Evolutionary conservation across 345 rosid species (phyloP).

Genomic region (Salix purpurea): DNA sequence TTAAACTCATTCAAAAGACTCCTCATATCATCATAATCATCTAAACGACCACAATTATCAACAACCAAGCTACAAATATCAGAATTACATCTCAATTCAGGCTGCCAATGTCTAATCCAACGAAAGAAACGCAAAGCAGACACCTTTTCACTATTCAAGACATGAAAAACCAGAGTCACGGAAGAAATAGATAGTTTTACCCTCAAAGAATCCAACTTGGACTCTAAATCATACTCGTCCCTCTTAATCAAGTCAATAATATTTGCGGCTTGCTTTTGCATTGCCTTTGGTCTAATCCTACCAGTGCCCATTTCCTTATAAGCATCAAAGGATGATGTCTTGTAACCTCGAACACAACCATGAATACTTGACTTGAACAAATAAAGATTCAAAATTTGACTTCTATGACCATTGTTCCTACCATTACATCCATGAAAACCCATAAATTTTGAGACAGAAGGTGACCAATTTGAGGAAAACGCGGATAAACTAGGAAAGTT

Average conservation of each 20-base stretch:
- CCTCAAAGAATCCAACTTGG: constrained; percentile 30
- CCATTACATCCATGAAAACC: neutral
- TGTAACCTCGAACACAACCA: constrained; percentile 8
- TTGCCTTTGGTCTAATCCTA: neutral
- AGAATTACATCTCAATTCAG: constrained; percentile 21
- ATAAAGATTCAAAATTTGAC: constrained; percentile 1
- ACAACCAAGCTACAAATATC: constrained; percentile 42
- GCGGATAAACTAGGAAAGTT: neutral
- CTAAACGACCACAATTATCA: constrained; percentile 49
- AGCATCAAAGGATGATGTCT: neutral
- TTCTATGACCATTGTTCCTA: neutral
- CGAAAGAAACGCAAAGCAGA: constrained; percentile 39
- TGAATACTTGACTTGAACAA: neutral
- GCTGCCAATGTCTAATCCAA: constrained; percentile 32
- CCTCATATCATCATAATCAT: constrained; percentile 32
- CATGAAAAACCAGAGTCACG: constrained; percentile 14
- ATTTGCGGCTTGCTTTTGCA: constrained; percentile 8
- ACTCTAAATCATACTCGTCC: constrained; percentile 23
- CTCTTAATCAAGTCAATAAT: constrained; percentile 30
- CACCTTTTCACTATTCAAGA: constrained; percentile 33
- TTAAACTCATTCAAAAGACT: constrained; percentile 30
- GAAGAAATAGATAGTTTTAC: constrained; percentile 31
- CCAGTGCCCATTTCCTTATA: neutral
- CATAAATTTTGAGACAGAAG: neutral
- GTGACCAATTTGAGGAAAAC: neutral